Percentiles rank a stretch among this genome's conserved stretches.
phyloP scores from a whole-genome alignment of 2,329 filamentous ascomycete species.

The Cladobotryum protrusum region DNA sequence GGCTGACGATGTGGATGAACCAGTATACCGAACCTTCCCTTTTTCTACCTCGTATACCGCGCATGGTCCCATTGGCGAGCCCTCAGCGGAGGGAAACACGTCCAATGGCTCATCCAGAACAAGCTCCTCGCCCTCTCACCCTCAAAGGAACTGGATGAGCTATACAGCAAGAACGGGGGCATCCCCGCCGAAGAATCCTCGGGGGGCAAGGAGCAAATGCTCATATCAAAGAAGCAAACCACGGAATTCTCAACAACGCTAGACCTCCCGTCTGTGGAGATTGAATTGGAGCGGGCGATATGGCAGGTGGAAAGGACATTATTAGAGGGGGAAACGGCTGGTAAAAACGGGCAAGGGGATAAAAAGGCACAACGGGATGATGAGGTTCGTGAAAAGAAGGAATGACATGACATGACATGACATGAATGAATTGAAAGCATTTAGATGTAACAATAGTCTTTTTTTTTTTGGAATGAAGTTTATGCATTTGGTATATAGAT shows the following conservation, averaged over 20 bases:
- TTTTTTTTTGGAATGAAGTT: too few species aligned
- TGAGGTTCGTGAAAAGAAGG: constrained; percentile 11
- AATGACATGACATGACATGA: constrained; percentile 4
- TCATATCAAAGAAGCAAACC: constrained; percentile 48
- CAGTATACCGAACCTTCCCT: constrained; percentile 87
- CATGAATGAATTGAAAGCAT: neutral
- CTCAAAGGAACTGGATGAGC: constrained; percentile 62
- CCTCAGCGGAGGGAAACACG: constrained; percentile 73
- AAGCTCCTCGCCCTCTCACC: constrained; percentile 61
- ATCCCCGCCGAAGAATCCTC: constrained; percentile 2
- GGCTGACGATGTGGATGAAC: neutral
- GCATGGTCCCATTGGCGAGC: constrained; percentile 91
- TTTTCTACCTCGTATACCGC: constrained; percentile 91
- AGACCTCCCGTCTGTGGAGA: constrained; percentile 61
- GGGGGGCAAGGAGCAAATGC: constrained; percentile 27
- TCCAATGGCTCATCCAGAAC: constrained; percentile 73
- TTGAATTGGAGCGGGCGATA: constrained; percentile 69
- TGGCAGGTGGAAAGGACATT: constrained; percentile 60
- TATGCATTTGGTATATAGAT: neutral
- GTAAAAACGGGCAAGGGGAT: neutral
- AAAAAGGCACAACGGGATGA: neutral
- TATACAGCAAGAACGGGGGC: constrained; percentile 54
- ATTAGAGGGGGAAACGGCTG: constrained; percentile 34
- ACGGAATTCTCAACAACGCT: constrained; percentile 55
- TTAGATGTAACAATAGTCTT: too few species aligned